These are phyloP conservation scores for Tylopilus balloui DNA, from an alignment of 768 basidiomycete genomes.

Conservation along the genomic window DNA sequence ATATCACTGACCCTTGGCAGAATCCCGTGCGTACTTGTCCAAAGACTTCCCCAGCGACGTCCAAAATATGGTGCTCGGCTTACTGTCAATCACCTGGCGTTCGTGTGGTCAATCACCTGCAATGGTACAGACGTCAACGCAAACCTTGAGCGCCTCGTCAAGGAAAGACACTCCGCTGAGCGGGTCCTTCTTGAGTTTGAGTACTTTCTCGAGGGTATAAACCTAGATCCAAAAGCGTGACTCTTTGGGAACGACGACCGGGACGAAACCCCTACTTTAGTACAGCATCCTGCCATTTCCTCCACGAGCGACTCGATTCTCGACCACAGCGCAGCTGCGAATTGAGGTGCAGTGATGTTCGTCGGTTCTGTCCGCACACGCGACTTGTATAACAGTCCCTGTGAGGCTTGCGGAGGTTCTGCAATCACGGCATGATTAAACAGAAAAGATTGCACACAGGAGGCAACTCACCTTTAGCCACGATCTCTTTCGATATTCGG, in stretches of 20 bases:
- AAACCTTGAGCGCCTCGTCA: slow-evolving; percentile 90
- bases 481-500: slow-evolving; percentile 79
- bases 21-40: slow-evolving; percentile 79
- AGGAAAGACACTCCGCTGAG: slow-evolving; percentile 73
- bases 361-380: slow-evolving; percentile 90
- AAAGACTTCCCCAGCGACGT: slow-evolving; percentile 71
- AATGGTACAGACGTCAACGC: background rate
- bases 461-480: slow-evolving; percentile 58
- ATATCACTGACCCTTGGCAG: slow-evolving; percentile 58
- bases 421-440: background rate
- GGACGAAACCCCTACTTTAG: slow-evolving; percentile 53
- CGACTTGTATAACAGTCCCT: slow-evolving; percentile 67
- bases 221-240: slow-evolving; percentile 47
- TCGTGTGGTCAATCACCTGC: slow-evolving; percentile 2
- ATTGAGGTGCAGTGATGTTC: slow-evolving; percentile 80
- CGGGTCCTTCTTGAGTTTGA: slow-evolving; percentile 83
- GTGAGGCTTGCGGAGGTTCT: slow-evolving; percentile 24
- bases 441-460: background rate
- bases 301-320: slow-evolving; percentile 72
- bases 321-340: slow-evolving; percentile 50
- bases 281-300: slow-evolving; percentile 88
- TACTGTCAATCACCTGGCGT: slow-evolving; percentile 77
- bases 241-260: too few species aligned
- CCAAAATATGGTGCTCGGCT: slow-evolving; percentile 92
- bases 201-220: slow-evolving; percentile 91